Evolutionary conservation across 2,329 filamentous ascomycete genomes (phyloP), one percentile per base, ranked within the genome.

Genomic region (Xylariaceae sp.): DNA sequence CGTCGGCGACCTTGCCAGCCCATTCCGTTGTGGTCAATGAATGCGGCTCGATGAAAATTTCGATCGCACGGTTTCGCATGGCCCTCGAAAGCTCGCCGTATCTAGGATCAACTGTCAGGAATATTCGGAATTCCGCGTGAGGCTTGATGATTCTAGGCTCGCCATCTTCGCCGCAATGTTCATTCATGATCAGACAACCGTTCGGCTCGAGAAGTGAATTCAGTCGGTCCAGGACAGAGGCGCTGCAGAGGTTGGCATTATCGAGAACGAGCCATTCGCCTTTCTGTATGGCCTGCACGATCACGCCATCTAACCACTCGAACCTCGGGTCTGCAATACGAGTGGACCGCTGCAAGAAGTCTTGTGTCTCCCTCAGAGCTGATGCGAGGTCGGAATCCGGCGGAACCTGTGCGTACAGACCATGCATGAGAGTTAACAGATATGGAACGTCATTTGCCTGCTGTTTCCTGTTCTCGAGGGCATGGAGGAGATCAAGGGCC

Each of bases 231-330:
- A 98, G 74, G 1, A 98, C 92, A 5, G 90, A 95, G 16, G 90
- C 84, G 55, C 85, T 96, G 66, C 94, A 98, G 41, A 98, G 74
- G 56, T 98, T 98, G 44, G 94, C 92, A 62, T 98, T 96, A 63
- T 98, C 92, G 15, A 98, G 78, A 9, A 98, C 82, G 13, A 98
- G 71, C 92, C 92, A 98, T 44, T 88, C 77, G 11, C 92, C 92
- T 51, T 83, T 71, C 55, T 94, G 76, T 9, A 97, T 70, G 29
- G 92, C 90, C 52, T 88, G 83, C 33, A 97, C 83, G 30, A 98
- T 81, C 33, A 94, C 78, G 41, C 94, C 92, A 59, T 98, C 90
- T 2, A 94, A 79, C 92, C 92, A 98, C 60, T 95, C 88, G 57
- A 98, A 98, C 2, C 84, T 82, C 15, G 88, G 87, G 46, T 83